Evolutionary conservation across 805 yeast genomes (phyloP), one percentile per base, ranked within the genome.

Genomic region (Zygosaccharomyces kombuchaensis): DNA sequence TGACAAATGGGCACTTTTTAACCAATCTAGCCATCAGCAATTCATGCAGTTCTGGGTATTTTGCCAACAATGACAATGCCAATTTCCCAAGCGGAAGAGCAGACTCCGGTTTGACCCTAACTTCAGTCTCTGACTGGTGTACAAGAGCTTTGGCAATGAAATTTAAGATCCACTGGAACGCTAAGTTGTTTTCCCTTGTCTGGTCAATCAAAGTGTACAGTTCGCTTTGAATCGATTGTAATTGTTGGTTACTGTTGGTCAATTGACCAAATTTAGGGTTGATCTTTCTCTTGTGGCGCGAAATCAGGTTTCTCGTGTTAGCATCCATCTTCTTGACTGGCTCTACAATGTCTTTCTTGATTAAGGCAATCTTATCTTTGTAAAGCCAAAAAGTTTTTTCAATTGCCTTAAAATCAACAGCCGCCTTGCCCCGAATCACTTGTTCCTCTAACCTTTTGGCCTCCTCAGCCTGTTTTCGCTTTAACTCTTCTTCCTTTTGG

Each of bases 191-290:
- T 6, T 59, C 52, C 32, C 72, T 70, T 0, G 86, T 75, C 32
- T 75, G 73, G 4, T 54, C 62, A 3, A 91, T 66, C 25, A 82
- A 59, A 4, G 57, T 67, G 1, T 68, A 55, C 2, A 93, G 67
- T 38, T 82, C 88, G 5, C 54, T 48, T 1, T 74, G 69, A 35
- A 86, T 72, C 13, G 66, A 63, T 1, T 63, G 59, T 35, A 89
- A 69, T 59, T 93, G 96, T 2, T 64, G 37, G 43, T 60, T 66
- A 43, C 89, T 81, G 58, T 81, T 82, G 1, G 96, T 88, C 49
- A 93, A 71, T 67, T 93, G 98, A 9, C 99, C 98, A 54, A 93
- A 81, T 60, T 84, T 85, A 5, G 96, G 93, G 59, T 87, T 87
- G 54, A 93, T 79, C 56, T 82, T 80, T 40, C 96, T 72, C 59